Evolutionary conservation across 139 green algal species (phyloP), one percentile per base, ranked within the genome.

Genomic region (Haematococcus sp.): DNA sequence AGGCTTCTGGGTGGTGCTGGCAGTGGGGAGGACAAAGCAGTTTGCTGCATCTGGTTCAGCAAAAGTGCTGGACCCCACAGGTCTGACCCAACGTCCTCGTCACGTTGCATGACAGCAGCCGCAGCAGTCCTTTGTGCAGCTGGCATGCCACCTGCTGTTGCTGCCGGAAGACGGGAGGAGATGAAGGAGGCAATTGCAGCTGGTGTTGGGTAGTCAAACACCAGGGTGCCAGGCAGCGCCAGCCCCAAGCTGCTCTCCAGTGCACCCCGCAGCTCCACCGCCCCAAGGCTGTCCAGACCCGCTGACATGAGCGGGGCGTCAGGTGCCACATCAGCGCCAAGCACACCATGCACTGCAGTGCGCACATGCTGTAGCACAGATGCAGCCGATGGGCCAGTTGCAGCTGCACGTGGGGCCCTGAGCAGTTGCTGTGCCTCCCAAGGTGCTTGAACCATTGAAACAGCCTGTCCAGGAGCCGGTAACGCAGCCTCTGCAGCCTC

Each of bases 261-360:
- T 2, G 71, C 77, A 71, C 93, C 91, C 27, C 86, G 76, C 70
- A 95, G 83, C 87, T 96, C 91, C 44, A 94, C 88, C 1, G 87
- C 81, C 2, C 85, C 83, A 61, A 94, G 77, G 9, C 84, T 92
- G 81, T 95, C 91, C 46, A 97, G 55, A 7, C 91, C 91, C 17
- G 86, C 81, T 13, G 78, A 86, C 87, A 97, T 93, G 33, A 97
- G 82, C 0, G 92, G 92, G 32, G 92, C 79, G 25, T 91, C 78
- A 35, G 23, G 22, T 1, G 63, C 54, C 16, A 84, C 77, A 23
- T n/a, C 75, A 30, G 56, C 44, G 22, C 70, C 76, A 5, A 77
- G 33, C 54, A 77, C 70, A 44, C 46, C 44, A 0, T 30, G 31
- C 25, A 78, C 72, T 2, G 67, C 52, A 30, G 58, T 35, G 2